Evolutionary conservation across 2,329 filamentous ascomycete species (phyloP), one percentile per base, ranked within the genome.

Genomic region (Bipolaris sorokiniana): DNA sequence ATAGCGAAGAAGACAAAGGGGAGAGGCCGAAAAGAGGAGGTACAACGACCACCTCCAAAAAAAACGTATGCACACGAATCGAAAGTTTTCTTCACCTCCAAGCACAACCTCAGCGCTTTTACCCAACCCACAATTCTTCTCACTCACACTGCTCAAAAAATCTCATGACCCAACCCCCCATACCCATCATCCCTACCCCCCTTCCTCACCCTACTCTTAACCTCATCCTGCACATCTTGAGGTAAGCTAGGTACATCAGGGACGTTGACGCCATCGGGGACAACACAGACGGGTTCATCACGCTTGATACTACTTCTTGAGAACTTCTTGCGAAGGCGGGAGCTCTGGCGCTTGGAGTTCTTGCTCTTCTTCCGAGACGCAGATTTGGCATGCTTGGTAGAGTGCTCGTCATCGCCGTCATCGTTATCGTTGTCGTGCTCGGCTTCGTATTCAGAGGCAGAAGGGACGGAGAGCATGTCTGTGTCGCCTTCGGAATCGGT

Each of bases 131-230:
- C 22, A 2, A 22, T 22, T 22, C 22, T 22, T 22, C 22, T 5
- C 22, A n/a, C 22, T 22, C 22, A 22, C 22, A 22, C 22, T 5
- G 22, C 23, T 70, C 54, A 76, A 44, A 76, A 76, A n/a, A 76
- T 76, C 59, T 76, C 73, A 58, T 76, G 68, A 6, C 64, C 72
- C 11, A 70, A 52, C 2, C 73, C 73, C 0, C 72, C 73, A 53
- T 66, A 76, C 10, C 68, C 71, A 62, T 76, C 73, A 34, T 64
- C 62, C 67, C 63, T 10, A 69, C 55, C 3, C 56, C 65, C 0
- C 59, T 61, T 2, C 1, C 49, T 51, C 7, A 67, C 61, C 44
- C 33, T 31, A 0, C 62, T 63, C n/a, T 58, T 61, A 37, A 58
- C 68, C 3, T 69, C 64, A 2, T 63, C 52, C 38, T 67, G 63